Percentiles rank a stretch among this genome's conserved stretches.
Evolutionary conservation across 768 basidiomycete species (phyloP).

Genomic region (Xerocomus brunneocitrinus): DNA sequence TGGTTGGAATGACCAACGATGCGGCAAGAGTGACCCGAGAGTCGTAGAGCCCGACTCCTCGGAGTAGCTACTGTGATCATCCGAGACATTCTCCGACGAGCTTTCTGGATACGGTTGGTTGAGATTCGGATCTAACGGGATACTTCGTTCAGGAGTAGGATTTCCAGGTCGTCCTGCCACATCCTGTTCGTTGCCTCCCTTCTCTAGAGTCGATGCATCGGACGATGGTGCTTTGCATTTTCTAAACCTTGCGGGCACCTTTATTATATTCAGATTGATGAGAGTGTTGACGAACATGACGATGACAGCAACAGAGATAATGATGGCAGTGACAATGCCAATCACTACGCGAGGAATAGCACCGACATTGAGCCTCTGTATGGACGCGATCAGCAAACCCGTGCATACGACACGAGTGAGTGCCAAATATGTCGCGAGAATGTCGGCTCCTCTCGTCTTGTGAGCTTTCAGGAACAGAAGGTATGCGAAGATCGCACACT

Average conservation of each 20-base stretch:
- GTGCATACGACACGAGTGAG: slow-evolving; percentile 66
- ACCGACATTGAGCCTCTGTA: slow-evolving; percentile 55
- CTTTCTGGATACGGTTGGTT: slow-evolving; percentile 44
- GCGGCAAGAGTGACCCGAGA: slow-evolving; percentile 31
- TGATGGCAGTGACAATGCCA: slow-evolving; percentile 66
- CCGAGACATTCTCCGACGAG: slow-evolving; percentile 20
- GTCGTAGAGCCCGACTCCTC: slow-evolving; percentile 35
- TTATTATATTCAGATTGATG: slow-evolving; percentile 42
- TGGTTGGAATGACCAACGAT: slow-evolving; percentile 31
- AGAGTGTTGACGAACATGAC: slow-evolving; percentile 65
- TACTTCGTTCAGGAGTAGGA: slow-evolving; percentile 48
- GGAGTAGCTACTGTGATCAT: slow-evolving; percentile 26
- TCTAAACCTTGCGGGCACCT: slow-evolving; percentile 17
- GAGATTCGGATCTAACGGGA: slow-evolving; percentile 37
- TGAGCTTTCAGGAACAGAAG: slow-evolving; percentile 58
- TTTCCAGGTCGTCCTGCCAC: slow-evolving; percentile 39
- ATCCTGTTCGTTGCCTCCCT: slow-evolving; percentile 21
- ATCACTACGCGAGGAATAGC: slow-evolving; percentile 81
- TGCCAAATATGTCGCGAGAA: slow-evolving; percentile 63
- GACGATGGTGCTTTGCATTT: slow-evolving; percentile 10
- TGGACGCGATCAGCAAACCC: slow-evolving; percentile 72
- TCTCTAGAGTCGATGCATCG: slow-evolving; percentile 27
- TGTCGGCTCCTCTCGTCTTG: slow-evolving; percentile 63
- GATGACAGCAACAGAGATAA: slow-evolving; percentile 67
- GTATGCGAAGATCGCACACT: slow-evolving; percentile 52